These are phyloP conservation scores for Boletellus sp. DNA, from an alignment of 768 basidiomycete genomes.

Conservation along the genomic window DNA sequence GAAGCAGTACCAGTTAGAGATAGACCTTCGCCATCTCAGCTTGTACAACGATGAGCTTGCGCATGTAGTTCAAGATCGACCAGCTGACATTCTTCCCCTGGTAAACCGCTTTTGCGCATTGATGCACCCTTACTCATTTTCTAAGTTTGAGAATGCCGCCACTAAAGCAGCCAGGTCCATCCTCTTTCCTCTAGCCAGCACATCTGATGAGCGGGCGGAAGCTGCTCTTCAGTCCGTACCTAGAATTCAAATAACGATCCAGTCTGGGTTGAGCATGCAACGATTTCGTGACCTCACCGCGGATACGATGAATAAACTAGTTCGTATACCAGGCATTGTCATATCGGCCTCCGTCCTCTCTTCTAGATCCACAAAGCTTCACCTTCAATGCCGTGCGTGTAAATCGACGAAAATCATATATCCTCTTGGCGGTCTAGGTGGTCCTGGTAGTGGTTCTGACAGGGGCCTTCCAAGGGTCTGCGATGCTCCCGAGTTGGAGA, in stretches of 20 bases:
- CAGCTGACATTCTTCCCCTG: constrained; percentile 83
- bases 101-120: constrained; percentile 41
- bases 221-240: constrained; percentile 51
- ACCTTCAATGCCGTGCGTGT: constrained; percentile 91
- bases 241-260: constrained; percentile 82
- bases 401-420: constrained; percentile 74
- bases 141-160: constrained; percentile 88
- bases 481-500: constrained; percentile 73
- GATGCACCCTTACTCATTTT: background rate
- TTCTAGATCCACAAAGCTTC: constrained; percentile 87
- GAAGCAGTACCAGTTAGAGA: constrained; percentile 83
- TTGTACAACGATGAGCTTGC: constrained; percentile 94
- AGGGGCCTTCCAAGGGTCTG: constrained; percentile 83
- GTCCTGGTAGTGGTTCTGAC: constrained; percentile 83
- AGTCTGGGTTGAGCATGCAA: constrained; percentile 87
- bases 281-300: constrained; percentile 94
- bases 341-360: constrained; percentile 94
- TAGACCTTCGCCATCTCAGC: constrained; percentile 74
- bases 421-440: constrained; percentile 76
- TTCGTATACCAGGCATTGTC: constrained; percentile 96
- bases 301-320: constrained; percentile 91
- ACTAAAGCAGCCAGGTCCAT: constrained; percentile 80
- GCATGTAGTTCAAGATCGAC: constrained; percentile 83
- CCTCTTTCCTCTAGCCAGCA: constrained; percentile 71
- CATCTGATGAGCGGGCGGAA: constrained; percentile 43